Base-by-base conservation (phyloP, 2,329 filamentous ascomycete genomes). In the Scleromitrula shiraiana region DNA sequence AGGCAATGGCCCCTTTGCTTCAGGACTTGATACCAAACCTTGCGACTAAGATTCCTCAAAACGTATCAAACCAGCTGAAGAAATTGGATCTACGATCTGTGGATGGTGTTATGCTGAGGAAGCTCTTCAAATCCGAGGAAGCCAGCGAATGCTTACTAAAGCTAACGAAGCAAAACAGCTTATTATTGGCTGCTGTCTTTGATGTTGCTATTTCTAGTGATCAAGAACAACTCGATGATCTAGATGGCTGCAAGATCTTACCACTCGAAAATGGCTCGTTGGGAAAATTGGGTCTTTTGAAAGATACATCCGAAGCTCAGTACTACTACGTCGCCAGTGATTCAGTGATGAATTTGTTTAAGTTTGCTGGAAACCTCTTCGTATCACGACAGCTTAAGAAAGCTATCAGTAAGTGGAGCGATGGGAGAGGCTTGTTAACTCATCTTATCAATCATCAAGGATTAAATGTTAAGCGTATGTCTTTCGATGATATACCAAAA, bases 231-330 rank as follows among this genome's bases (percentile, higher is more conserved):
- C n/a, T n/a, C n/a, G n/a, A n/a, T n/a, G n/a, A n/a, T n/a, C n/a
- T n/a, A n/a, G n/a, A 59, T 27, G 58, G 56, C 7, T 63, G 62
- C 35, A 43, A 50, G 19, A 37, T 64, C 42, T 20, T 63, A 6
- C 62, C 59, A 4, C 53, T 64, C 5, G 49, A 42, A 20, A 46
- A 60, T 36, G 53, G 55, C 12, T 55, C 12, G 8, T 37, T 63
- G 19, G 59, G 50, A 12, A 52, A 49, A 12, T 30, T 58, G 4
- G 27, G 32, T 10, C 15, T 53, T 43, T 1, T 50, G 5, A 26
- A 39, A n/a, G 5, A 36, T 24, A 7, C 45, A 15, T 40, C 15
- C 7, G 5, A 32, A 19, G n/a, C 22, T 23, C 9, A 22, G 29
- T 37, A 10, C 3, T 54, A 56, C 23, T 58, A 56, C 44, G 5